Evolutionary conservation across 352 stramenopile genomes (phyloP), one percentile per base, ranked within the genome.

Genomic region (Globisporangium carolinianum): DNA sequence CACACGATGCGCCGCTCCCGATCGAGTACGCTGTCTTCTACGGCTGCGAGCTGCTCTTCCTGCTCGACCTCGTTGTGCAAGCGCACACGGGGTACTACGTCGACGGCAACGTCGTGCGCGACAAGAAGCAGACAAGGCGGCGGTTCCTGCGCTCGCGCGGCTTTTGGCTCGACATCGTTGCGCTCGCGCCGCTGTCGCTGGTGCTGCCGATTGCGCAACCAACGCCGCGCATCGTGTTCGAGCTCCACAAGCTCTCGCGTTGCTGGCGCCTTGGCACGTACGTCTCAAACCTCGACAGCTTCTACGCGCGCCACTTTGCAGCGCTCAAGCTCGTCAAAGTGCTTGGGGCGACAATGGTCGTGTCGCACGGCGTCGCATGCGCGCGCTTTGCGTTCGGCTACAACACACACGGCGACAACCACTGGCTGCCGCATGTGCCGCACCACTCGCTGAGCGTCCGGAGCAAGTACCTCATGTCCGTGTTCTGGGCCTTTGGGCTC

Each of bases 51-150:
- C 15, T 58, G 18, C 59, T 87, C 39, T 87, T 87, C 57, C 39
- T 72, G 9, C 50, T 58, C 18, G 74, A 89, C 59, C 69, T 89
- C 51, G 79, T 72, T 60, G 67, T 89, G n/a, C 65, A 83, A 47
- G 38, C 78, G 32, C 72, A 86, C 59, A 83, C 72, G 15, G 75
- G 78, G 11, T 86, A 74, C 55, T 86, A 89, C 60, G 60, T 83
- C 46, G 65, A 71, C 47, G 72, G 76, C 54, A 79, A 80, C 39
- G 70, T 86, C 8, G 60, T 71, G 18, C 69, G 67, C 0, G 75
- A 86, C 51, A 69, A 64, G 42, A 61, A 55, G 2, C 73, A 66
- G n/a, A 62, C 76, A 8, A 63, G 73, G 3, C 48, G 47, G 18
- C 80, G 73, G 24, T 86, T 81, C 57, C 37, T 86, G 15, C 55